Percentiles rank a stretch among this genome's conserved stretches.
These are phyloP conservation scores for Penicillium sp. DNA, from an alignment of 2,329 filamentous ascomycete genomes.

Conservation along the genomic window DNA sequence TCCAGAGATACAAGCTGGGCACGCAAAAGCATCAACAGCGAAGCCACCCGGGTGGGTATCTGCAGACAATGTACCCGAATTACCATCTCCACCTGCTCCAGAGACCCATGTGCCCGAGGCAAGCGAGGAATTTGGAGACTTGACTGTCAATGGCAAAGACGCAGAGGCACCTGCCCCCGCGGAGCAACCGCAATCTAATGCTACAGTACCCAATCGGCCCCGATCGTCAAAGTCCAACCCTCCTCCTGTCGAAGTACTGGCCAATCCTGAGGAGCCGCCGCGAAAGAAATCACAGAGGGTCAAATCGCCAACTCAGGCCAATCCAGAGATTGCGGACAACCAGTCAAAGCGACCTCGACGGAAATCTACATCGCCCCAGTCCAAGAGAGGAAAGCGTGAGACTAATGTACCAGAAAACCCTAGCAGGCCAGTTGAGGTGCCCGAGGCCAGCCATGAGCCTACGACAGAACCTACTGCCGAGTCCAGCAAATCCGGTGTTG, in stretches of 20 bases:
- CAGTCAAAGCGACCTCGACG: not conserved
- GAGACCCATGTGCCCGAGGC: not conserved
- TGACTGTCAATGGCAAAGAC: not conserved
- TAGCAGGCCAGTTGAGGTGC: not conserved
- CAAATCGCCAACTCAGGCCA: not conserved
- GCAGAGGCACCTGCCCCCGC: not conserved
- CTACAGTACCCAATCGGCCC: not conserved
- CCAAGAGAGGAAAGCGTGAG: not conserved
- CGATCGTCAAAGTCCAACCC: not conserved
- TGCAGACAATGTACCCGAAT: slow-evolving; percentile 1
- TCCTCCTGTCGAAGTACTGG: not conserved
- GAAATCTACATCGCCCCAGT: not conserved
- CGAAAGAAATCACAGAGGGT: not conserved
- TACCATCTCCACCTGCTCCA: not conserved
- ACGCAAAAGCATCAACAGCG: not conserved
- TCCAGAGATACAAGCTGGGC: not conserved
- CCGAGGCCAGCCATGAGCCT: not conserved
- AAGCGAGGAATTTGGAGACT: not conserved
- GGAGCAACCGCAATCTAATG: not conserved
- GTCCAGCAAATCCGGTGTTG: not conserved
- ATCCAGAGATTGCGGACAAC: not conserved
- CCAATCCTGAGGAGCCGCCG: not conserved
- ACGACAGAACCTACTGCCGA: not conserved
- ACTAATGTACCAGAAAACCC: not conserved
- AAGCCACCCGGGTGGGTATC: slow-evolving; percentile 5